Conservation (phyloP, 495 filamentous ascomycete genomes). For the Tuber brumale region DNA sequence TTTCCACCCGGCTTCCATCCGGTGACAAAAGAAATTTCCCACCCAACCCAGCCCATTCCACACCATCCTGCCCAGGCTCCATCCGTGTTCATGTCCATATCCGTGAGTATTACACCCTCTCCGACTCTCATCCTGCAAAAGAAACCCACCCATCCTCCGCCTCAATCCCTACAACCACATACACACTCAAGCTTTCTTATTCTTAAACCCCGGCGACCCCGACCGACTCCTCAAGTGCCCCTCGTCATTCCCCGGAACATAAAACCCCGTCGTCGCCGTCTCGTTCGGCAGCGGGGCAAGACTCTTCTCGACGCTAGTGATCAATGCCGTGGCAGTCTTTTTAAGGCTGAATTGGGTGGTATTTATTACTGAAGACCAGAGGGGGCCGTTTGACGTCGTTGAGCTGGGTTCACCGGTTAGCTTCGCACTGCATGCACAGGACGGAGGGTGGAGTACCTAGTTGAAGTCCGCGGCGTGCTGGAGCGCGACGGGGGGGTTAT, state of each 20-base stretch:
- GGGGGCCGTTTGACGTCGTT: slow-evolving; percentile 33
- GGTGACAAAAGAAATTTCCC: background rate
- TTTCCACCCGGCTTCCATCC: too few relatives aligned
- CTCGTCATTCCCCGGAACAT: slow-evolving; percentile 20
- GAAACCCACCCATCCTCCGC: background rate
- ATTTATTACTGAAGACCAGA: slow-evolving; percentile 27
- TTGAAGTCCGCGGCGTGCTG: slow-evolving; percentile 37
- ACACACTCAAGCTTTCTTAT: slow-evolving; percentile 27
- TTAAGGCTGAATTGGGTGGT: slow-evolving; percentile 29
- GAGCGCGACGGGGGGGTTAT: slow-evolving; percentile 23
- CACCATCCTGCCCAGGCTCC: background rate
- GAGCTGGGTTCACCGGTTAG: slow-evolving; percentile 26
- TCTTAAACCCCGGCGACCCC: slow-evolving; percentile 11
- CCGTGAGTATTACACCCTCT: background rate
- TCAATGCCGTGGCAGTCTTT: slow-evolving; percentile 37
- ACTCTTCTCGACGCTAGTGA: slow-evolving; percentile 34
- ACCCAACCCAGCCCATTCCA: background rate
- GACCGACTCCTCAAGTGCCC: slow-evolving; percentile 32
- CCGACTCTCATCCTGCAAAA: background rate
- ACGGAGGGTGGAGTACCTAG: slow-evolving; percentile 26
- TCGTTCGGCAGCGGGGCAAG: slow-evolving; percentile 24
- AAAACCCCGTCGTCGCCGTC: slow-evolving; percentile 21
- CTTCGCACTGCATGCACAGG: background rate
- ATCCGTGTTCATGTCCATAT: background rate
- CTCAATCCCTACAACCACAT: slow-evolving; percentile 8